These are phyloP conservation scores for Paragyromitra xinjiangensis DNA, from an alignment of 495 filamentous ascomycete species.

Conservation along the genomic window DNA sequence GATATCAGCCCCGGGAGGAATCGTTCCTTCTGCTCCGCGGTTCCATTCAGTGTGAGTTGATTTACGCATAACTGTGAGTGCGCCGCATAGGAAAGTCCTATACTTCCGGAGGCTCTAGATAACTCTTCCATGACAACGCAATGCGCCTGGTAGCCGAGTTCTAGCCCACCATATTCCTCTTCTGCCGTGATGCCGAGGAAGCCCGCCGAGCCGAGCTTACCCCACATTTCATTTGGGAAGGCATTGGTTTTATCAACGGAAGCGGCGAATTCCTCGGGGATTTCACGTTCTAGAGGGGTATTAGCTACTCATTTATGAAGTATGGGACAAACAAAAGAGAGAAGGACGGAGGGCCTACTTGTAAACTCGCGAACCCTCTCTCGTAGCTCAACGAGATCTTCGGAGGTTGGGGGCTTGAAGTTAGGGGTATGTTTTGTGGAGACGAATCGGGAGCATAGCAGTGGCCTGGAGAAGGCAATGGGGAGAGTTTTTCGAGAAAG, in stretches of 20 bases:
- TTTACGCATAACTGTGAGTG: conserved; percentile 98
- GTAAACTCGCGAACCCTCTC: conserved; percentile 94
- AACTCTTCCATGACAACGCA: conserved; percentile 95
- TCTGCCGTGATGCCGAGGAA: conserved; percentile 94
- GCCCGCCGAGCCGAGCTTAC: conserved; percentile 88
- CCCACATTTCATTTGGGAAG: conserved; percentile 92
- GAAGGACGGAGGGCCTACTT: conserved; percentile 59
- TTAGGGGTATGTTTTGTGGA: conserved; percentile 86
- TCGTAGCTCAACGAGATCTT: conserved; percentile 83
- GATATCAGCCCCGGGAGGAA: conserved; percentile 84
- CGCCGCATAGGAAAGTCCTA: conserved; percentile 91
- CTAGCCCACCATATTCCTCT: conserved; percentile 89
- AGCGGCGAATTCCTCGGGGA: conserved; percentile 82
- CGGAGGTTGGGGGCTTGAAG: conserved; percentile 76
- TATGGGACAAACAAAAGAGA: not conserved
- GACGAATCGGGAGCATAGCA: conserved; percentile 60
- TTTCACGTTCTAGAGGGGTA: conserved; percentile 66
- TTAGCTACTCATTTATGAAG: conserved; percentile 9
- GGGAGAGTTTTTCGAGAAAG: conserved; percentile 15
- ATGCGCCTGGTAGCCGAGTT: conserved; percentile 96
- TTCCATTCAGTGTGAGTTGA: conserved; percentile 93
- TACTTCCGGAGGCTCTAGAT: conserved; percentile 73
- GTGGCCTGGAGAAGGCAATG: conserved; percentile 12
- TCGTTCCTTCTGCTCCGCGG: conserved; percentile 74
- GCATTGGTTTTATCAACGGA: conserved; percentile 83